Base-by-base conservation (phyloP, 768 basidiomycete species). In the Neoboletus magnificus region DNA sequence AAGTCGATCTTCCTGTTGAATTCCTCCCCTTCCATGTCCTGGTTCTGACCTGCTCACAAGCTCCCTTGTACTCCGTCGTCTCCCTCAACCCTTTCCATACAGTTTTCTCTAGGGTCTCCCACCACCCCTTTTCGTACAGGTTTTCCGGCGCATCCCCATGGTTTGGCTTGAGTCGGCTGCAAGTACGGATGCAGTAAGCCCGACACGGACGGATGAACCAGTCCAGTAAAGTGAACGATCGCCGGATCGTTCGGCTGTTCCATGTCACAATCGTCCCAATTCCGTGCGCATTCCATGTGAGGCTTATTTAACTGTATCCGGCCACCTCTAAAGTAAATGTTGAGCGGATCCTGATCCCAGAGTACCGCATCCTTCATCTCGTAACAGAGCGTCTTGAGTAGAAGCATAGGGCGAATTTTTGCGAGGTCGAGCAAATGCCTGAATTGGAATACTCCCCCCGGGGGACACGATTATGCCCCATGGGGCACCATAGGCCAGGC, bases 121-220 rank as follows among this genome's bases (percentile, higher is more conserved):
- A 81, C 81, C 82, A 83, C 45, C 76, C 77, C 7, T 61, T 57
- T 16, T 66, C 62, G 56, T 73, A 81, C 0, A 82, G 80, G 58
- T 83, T 76, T 10, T 75, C 76, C 18, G 79, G 80, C 3, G 79
- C 69, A 56, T 81, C 81, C 79, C 81, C 82, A 82, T 1, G 80
- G 81, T 58, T 84, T 83, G 5, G 79, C 71, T 1, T 18, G 35
- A 12, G 33, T 18, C 18, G 33, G 47, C 11, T 47, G 32, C 15
- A 48, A 11, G 47, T 25, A 8, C 12, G 43, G 43, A n/a, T 27
- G 43, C 43, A 44, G 16, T 11, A 44, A 5, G 25, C 23, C 2
- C 10, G 25, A 10, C 25, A 25, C 43, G 23, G 9, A 44, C 8
- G 47, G 47, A 33, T 47, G 46, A 13, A 33, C 30, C 32, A 20